phyloP scores from a whole-genome alignment of 371 early-diverging fungal genomes.

The Mortierella sp. region DNA sequence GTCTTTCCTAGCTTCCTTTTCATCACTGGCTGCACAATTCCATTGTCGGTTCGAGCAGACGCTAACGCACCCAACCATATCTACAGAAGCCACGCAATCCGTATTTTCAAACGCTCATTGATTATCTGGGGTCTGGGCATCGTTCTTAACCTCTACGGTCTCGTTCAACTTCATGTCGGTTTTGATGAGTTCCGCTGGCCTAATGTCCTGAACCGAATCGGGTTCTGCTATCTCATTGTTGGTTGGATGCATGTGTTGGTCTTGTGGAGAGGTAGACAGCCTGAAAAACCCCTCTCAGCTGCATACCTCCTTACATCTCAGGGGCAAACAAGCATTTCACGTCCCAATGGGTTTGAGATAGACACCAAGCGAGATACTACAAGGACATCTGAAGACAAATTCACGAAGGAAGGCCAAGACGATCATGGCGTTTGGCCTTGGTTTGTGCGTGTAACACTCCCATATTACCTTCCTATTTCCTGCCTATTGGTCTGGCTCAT shows the following conservation, averaged over 20 bases:
- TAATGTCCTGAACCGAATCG: conserved; percentile 60
- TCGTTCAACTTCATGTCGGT: conserved; percentile 26
- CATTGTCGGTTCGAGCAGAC: conserved; percentile 55
- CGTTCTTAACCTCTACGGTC: conserved; percentile 52
- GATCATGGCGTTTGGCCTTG: conserved; percentile 34
- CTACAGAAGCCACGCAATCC: conserved; percentile 35
- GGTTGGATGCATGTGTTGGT: conserved; percentile 50
- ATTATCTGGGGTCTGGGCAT: conserved; percentile 59
- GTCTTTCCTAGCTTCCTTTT: conserved; percentile 67
- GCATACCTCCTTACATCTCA: conserved; percentile 7
- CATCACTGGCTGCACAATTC: conserved; percentile 63
- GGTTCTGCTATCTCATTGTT: conserved; percentile 53
- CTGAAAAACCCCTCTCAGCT: conserved; percentile 23
- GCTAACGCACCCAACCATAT: conserved; percentile 16
- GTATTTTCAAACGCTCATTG: conserved; percentile 50
- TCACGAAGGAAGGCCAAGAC: conserved; percentile 5
- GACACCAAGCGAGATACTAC: neutral
- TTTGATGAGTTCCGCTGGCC: conserved; percentile 48
- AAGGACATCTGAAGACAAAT: neutral
- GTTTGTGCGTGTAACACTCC: conserved; percentile 40
- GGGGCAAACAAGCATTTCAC: neutral
- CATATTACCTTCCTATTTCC: conserved; percentile 36
- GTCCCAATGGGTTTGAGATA: neutral
- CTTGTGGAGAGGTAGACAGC: conserved; percentile 16
- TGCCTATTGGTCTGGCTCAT: conserved; percentile 58